Evolutionary conservation across 768 basidiomycete genomes (phyloP).

Genomic region (Candolleomyces aberdarensis): DNA sequence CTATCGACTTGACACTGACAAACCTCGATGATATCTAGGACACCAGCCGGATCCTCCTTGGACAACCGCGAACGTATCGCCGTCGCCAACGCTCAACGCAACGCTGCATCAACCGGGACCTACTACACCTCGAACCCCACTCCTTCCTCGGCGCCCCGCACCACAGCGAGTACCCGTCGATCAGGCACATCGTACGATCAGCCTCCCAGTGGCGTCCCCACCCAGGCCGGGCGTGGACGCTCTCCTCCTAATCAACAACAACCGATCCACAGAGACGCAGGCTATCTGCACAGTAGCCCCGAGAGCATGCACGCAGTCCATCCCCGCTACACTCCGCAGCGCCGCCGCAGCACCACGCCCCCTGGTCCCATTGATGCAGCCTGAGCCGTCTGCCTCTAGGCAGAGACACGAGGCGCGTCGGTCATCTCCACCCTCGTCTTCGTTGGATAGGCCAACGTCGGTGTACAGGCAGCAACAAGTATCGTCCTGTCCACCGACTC

Average conservation of each 20-base stretch:
- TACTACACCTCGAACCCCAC: slow-evolving; percentile 20
- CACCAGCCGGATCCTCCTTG: slow-evolving; percentile 14
- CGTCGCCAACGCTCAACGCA: slow-evolving; percentile 39
- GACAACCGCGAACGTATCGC: slow-evolving; percentile 38
- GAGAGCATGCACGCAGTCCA: not conserved
- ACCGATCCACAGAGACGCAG: not conserved
- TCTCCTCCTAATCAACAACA: not conserved
- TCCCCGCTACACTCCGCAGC: not conserved
- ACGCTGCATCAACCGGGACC: slow-evolving; percentile 35
- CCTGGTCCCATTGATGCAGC: not conserved
- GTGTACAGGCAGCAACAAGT: no score
- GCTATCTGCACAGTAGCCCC: slow-evolving; percentile 1
- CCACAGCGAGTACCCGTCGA: no score
- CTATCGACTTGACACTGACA: no score
- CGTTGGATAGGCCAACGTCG: no score
- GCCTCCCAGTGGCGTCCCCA: no score
- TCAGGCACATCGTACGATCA: no score
- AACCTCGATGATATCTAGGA: not conserved
- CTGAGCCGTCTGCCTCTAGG: not conserved
- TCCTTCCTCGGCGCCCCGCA: not conserved
- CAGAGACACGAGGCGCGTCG: no score
- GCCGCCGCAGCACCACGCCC: not conserved
- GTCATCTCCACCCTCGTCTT: no score
- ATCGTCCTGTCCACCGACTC: no score
- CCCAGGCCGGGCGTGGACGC: no score